These are phyloP conservation scores for Chloris gayana DNA, from an alignment of 176 grass and related monocot species.

Conservation along the genomic window DNA sequence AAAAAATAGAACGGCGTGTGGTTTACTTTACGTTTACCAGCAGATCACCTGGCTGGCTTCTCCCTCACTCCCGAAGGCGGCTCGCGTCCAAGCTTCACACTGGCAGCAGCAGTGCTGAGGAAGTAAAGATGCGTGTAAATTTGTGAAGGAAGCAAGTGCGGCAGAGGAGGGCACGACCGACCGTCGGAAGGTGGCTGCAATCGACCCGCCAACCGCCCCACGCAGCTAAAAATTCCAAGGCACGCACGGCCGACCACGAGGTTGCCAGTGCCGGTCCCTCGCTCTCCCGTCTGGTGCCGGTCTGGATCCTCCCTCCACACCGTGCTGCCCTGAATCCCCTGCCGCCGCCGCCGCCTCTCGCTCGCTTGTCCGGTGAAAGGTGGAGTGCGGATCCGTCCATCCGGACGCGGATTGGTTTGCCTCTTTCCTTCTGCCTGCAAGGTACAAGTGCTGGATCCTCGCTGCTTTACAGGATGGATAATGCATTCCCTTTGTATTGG, in stretches of 20 bases:
- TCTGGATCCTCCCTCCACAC: constrained; percentile 24
- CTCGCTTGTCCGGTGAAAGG: not conserved
- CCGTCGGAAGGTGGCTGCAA: constrained; percentile 43
- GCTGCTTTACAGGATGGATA: constrained; percentile 29
- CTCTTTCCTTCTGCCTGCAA: constrained; percentile 16
- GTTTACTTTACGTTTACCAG: constrained; percentile 39
- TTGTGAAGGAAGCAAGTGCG: constrained; percentile 35
- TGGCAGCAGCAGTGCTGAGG: constrained; percentile 9
- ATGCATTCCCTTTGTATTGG: not conserved
- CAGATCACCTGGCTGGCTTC: not conserved
- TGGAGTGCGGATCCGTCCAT: constrained; percentile 30
- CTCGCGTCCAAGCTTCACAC: not conserved
- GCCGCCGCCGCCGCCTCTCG: not conserved
- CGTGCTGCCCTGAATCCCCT: not conserved
- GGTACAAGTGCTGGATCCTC: not conserved
- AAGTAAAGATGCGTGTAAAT: constrained; percentile 30
- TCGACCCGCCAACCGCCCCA: constrained; percentile 44
- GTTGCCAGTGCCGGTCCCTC: constrained; percentile 35
- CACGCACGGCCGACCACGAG: constrained; percentile 30
- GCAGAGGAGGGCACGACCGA: not conserved
- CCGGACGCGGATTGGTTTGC: constrained; percentile 5
- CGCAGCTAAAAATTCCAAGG: constrained; percentile 32
- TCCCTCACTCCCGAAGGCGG: not conserved
- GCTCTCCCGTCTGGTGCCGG: constrained; percentile 25
- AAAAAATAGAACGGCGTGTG: not conserved